Percentiles rank a stretch among this genome's conserved stretches.
phyloP scores from a whole-genome alignment of 192 early-diverging fungal genomes.

The Podila epicladia region DNA sequence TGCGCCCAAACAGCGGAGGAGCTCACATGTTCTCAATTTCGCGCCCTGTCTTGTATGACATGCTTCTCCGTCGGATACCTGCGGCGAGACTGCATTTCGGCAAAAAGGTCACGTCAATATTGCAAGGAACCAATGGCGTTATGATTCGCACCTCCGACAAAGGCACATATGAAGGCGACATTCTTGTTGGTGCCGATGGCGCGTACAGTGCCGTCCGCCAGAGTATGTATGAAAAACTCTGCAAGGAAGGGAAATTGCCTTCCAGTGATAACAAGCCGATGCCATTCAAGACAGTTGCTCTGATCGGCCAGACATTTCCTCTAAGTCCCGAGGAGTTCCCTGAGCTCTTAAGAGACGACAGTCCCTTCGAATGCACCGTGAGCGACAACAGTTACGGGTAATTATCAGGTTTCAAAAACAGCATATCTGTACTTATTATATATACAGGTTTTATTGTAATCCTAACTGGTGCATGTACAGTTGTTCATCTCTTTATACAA shows the following conservation, averaged over 20 bases:
- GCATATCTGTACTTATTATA: too few relatives aligned
- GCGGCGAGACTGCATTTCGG: neutral
- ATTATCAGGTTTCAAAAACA: too few relatives aligned
- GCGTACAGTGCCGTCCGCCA: conserved; percentile 6
- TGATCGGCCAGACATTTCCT: neutral
- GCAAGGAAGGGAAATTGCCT: neutral
- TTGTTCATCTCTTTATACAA: too few relatives aligned
- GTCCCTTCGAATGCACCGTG: neutral
- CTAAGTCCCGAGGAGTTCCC: neutral
- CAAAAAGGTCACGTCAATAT: neutral
- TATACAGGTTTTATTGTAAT: too few relatives aligned
- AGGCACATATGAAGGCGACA: neutral
- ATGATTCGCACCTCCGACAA: neutral
- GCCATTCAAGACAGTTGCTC: neutral
- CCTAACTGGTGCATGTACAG: too few relatives aligned
- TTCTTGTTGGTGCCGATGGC: conserved; percentile 2
- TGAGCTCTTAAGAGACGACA: neutral
- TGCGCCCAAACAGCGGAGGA: neutral
- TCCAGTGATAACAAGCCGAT: neutral
- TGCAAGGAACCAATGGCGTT: neutral
- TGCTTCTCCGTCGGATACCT: neutral
- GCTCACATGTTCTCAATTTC: neutral
- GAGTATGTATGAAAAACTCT: neutral
- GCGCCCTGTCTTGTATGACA: neutral
- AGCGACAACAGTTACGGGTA: neutral